Conservation (phyloP, 352 stramenopile species). For the Phytophthora cajani region DNA sequence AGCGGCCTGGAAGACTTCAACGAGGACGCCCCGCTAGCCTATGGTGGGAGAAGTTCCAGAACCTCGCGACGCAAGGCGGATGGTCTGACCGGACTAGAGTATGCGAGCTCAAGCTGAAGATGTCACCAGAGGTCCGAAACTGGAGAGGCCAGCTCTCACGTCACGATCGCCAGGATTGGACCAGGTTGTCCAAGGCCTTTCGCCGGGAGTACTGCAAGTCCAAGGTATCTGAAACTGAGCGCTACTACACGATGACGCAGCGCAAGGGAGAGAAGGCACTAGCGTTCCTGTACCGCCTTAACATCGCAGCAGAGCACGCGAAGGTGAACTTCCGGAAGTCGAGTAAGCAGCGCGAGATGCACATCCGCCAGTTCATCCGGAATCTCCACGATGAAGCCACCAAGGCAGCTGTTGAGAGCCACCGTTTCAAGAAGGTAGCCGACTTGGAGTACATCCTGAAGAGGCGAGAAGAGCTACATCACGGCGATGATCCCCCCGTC, state of each 20-base stretch:
- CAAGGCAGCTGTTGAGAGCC: too few relatives aligned
- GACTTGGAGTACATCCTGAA: too few relatives aligned
- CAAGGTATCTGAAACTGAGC: background rate
- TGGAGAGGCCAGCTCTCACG: background rate
- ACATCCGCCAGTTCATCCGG: too few relatives aligned
- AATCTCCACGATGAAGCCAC: too few relatives aligned
- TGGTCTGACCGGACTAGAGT: background rate
- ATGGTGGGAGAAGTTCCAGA: slow-evolving; percentile 9
- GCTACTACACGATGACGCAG: background rate
- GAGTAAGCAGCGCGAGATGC: too few relatives aligned
- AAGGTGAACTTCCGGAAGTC: too few relatives aligned
- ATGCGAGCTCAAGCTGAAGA: background rate
- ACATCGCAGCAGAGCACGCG: too few relatives aligned
- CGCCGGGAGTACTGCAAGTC: background rate
- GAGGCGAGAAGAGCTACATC: too few relatives aligned
- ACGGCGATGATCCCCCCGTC: too few relatives aligned
- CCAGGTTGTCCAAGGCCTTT: background rate
- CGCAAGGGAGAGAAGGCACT: too few relatives aligned
- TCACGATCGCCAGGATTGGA: background rate
- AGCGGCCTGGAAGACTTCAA: background rate
- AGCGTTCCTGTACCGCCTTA: too few relatives aligned
- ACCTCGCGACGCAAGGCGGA: background rate
- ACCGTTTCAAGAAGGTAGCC: too few relatives aligned
- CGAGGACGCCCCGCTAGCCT: background rate
- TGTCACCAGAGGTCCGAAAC: background rate